Base-by-base conservation (phyloP, 306 rosid genomes). In the Fagus crenata region DNA sequence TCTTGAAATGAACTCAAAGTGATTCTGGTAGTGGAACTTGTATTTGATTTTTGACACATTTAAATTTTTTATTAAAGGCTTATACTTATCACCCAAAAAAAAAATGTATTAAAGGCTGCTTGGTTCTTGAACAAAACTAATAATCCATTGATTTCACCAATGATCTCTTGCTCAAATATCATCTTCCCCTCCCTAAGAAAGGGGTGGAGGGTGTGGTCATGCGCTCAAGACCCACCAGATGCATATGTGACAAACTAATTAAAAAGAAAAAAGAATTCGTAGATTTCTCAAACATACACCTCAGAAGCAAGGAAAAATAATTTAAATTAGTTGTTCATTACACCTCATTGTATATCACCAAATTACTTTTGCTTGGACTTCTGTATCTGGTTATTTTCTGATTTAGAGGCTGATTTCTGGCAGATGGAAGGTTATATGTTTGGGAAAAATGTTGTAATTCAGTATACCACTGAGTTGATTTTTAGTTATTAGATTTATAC, bases 131-230 rank as follows among this genome's bases (percentile, higher is more conserved):
- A 51, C 33, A n/a, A 72, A 28, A 40, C 51, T 49, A 36, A 39
- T 54, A 49, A 54, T 31, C 36, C 49, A 54, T 85, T 56, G 80
- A 11, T 72, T 67, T 75, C 58, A 63, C 61, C 42, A n/a, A 67
- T 63, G 17, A 35, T 22, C 43, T 63, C 43, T 63, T 33, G 15
- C 42, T 35, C 22, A 35, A 15, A 63, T 39, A 6, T 13, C 49
- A 39, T 12, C 32, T 39, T 65, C 32, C n/a, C n/a, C n/a, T n/a
- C n/a, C n/a, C n/a, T n/a, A n/a, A n/a, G n/a, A n/a, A n/a, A n/a
- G n/a, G n/a, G n/a, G n/a, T n/a, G n/a, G 1, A 7, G 7, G 28
- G 31, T 39, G 71, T 37, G 28, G 13, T 65, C 68, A 1, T 31
- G 5, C 5, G 37, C 32, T 58, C 14, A 58, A 22, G 64, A 8